Conservation (phyloP, 2,329 filamentous ascomycete species). For the Lachnum nothofagi region DNA sequence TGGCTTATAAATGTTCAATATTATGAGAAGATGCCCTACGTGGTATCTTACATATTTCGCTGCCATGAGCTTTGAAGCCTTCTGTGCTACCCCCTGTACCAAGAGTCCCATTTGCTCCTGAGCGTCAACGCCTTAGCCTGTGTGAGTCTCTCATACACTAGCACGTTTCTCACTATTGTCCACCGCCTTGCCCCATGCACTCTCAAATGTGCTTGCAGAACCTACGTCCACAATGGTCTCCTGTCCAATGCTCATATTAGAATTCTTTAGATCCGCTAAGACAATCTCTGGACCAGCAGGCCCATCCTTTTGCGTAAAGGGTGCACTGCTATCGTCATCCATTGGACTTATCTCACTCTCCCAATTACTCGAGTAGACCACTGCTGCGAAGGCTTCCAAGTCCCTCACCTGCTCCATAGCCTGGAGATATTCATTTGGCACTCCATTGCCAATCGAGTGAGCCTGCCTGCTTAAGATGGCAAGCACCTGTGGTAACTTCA, state of each 20-base stretch:
- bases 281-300: slow-evolving; percentile 17
- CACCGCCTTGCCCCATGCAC: slow-evolving; percentile 63
- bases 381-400: slow-evolving; percentile 76
- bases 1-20: slow-evolving; percentile 8
- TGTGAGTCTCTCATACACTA: slow-evolving; percentile 3
- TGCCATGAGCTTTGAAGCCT: neutral
- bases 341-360: slow-evolving; percentile 53
- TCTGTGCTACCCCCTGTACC: neutral
- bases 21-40: slow-evolving; percentile 8
- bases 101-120: neutral
- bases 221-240: slow-evolving; percentile 54
- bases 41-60: slow-evolving; percentile 22
- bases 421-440: slow-evolving; percentile 64
- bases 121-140: slow-evolving; percentile 8
- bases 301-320: slow-evolving; percentile 17
- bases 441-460: slow-evolving; percentile 77
- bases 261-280: slow-evolving; percentile 13
- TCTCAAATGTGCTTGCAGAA: slow-evolving; percentile 53
- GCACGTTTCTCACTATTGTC: slow-evolving; percentile 32
- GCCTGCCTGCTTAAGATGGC: slow-evolving; percentile 89
- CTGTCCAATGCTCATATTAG: slow-evolving; percentile 27
- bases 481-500: slow-evolving; percentile 82
- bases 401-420: slow-evolving; percentile 73
- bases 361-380: slow-evolving; percentile 84
- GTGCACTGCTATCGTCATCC: slow-evolving; percentile 17